phyloP scores from a whole-genome alignment of 2,329 filamentous ascomycete species.

The Neofusicoccum parvum region DNA sequence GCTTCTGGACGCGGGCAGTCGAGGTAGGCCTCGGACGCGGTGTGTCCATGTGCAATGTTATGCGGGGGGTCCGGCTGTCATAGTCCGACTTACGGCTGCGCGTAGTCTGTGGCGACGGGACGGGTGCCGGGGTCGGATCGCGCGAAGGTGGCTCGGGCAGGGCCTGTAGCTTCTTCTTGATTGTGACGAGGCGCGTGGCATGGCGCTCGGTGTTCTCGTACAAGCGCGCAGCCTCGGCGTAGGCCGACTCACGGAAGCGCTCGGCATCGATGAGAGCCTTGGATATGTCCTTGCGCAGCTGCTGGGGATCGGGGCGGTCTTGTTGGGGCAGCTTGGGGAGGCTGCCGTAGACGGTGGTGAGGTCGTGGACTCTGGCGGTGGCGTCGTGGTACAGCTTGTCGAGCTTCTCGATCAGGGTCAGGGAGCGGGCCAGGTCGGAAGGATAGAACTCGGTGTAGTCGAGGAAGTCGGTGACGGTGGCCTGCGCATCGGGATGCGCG shows the following conservation, averaged over 20 bases:
- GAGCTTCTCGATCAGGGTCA: slow-evolving; percentile 61
- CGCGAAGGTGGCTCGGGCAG: slow-evolving; percentile 62
- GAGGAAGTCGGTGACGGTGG: slow-evolving; percentile 67
- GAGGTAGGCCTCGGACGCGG: slow-evolving; percentile 14
- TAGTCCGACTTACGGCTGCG: slow-evolving; percentile 24
- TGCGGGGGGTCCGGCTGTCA: slow-evolving; percentile 26
- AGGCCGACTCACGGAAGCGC: slow-evolving; percentile 57
- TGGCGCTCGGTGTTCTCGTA: slow-evolving; percentile 61
- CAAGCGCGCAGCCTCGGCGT: slow-evolving; percentile 58
- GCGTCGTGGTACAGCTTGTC: slow-evolving; percentile 47
- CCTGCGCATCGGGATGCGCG: slow-evolving; percentile 65
- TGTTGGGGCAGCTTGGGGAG: slow-evolving; percentile 54
- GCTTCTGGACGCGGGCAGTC: slow-evolving; percentile 21
- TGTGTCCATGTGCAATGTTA: slow-evolving; percentile 27
- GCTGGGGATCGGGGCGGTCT: slow-evolving; percentile 53
- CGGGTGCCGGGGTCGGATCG: slow-evolving; percentile 58
- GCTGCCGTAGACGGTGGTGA: slow-evolving; percentile 50
- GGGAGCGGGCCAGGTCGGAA: slow-evolving; percentile 63
- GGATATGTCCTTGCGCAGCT: slow-evolving; percentile 60
- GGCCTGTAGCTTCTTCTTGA: slow-evolving; percentile 63
- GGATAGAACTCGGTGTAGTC: slow-evolving; percentile 72
- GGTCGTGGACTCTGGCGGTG: slow-evolving; percentile 50
- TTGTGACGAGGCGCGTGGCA: slow-evolving; percentile 59
- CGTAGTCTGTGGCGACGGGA: slow-evolving; percentile 47
- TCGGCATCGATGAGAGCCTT: slow-evolving; percentile 57